phyloP scores from a whole-genome alignment of 2,329 filamentous ascomycete genomes.

The Bipolaris bicolor region DNA sequence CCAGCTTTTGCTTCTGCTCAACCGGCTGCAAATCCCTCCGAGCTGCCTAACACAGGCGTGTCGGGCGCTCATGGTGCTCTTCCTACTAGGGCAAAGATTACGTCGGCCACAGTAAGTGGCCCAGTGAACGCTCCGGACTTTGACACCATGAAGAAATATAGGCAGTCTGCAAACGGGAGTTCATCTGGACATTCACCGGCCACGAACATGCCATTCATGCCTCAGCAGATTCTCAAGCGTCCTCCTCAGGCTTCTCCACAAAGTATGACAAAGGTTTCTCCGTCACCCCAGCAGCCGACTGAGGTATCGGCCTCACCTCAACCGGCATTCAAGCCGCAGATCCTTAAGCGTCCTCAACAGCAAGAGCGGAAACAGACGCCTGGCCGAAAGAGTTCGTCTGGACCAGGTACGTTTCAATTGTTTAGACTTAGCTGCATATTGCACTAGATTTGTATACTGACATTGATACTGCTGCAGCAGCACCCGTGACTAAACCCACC shows the following conservation, averaged over 20 bases:
- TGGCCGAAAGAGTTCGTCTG: background rate
- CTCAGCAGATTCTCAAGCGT: constrained; percentile 37
- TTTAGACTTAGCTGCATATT: too few species aligned
- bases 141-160: constrained; percentile 46
- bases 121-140: constrained; percentile 52
- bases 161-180: constrained; percentile 29
- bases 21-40: constrained; percentile 25
- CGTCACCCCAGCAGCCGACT: constrained; percentile 3
- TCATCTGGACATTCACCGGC: constrained; percentile 41
- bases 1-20: constrained; percentile 38
- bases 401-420: background rate
- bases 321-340: constrained; percentile 43
- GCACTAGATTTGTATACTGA: background rate
- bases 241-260: constrained; percentile 16
- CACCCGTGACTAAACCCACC: constrained; percentile 15
- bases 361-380: constrained; percentile 22
- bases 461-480: background rate
- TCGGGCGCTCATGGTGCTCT: constrained; percentile 27
- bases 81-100: constrained; percentile 35
- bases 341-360: constrained; percentile 44
- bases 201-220: constrained; percentile 33
- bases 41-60: constrained; percentile 25
- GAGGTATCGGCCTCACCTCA: constrained; percentile 21
- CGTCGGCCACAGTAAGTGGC: constrained; percentile 51
- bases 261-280: constrained; percentile 12